A percentile compares a stretch with the other conserved stretches of the same genome.
These are phyloP conservation scores for Zizania palustris DNA, from an alignment of 202 grass and related monocot species.

Conservation along the genomic window DNA sequence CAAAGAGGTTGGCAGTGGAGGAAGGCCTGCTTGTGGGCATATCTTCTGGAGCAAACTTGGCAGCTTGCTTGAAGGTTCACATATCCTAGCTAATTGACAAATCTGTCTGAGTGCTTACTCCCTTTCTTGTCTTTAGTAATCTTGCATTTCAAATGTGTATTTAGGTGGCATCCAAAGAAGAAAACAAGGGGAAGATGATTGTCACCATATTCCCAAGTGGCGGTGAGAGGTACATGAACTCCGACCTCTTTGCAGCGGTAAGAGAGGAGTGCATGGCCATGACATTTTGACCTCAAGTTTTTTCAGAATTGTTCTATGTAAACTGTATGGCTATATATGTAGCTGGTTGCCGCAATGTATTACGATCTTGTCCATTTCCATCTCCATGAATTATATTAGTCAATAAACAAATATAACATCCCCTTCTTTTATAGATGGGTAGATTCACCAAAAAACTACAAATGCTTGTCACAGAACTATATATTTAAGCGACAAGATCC, in stretches of 20 bases:
- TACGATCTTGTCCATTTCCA: neutral
- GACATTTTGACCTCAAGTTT: conserved; percentile 56
- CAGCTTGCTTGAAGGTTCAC: conserved; percentile 79
- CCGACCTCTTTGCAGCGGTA: conserved; percentile 67
- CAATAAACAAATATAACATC: neutral
- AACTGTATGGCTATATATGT: neutral
- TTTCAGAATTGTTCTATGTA: neutral
- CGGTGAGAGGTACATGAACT: conserved; percentile 79
- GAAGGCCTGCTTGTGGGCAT: conserved; percentile 86
- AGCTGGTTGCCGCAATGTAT: neutral
- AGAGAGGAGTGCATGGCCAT: conserved; percentile 83
- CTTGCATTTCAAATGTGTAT: conserved; percentile 33
- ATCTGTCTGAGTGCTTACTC: neutral
- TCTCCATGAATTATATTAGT: neutral
- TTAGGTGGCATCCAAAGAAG: conserved; percentile 59
- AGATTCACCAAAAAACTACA: neutral
- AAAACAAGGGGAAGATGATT: conserved; percentile 86
- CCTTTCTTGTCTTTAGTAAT: neutral
- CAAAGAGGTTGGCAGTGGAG: conserved; percentile 80
- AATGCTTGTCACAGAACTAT: neutral
- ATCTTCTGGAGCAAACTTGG: conserved; percentile 81
- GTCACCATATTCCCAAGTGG: conserved; percentile 81
- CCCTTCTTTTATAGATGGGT: neutral
- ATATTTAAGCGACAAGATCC: neutral
- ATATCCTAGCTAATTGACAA: conserved; percentile 3